These are phyloP conservation scores for Botrytis fragariae DNA, from an alignment of 2,329 filamentous ascomycete species.

Conservation along the genomic window DNA sequence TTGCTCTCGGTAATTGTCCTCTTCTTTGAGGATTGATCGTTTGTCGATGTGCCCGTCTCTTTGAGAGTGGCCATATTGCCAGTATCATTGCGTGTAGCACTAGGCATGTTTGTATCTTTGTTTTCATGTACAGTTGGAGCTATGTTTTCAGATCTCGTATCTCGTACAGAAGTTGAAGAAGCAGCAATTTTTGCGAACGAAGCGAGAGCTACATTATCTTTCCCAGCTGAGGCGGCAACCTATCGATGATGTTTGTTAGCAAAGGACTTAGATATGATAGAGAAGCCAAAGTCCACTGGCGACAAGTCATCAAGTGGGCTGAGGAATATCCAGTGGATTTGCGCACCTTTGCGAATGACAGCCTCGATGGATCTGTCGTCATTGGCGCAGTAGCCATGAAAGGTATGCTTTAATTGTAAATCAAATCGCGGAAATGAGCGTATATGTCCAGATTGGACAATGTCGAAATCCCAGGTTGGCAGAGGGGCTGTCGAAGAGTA, in stretches of 20 bases:
- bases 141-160: slow-evolving; percentile 33
- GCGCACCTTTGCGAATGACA: slow-evolving; percentile 75
- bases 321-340: slow-evolving; percentile 9
- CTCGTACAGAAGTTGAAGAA: slow-evolving; percentile 35
- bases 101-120: slow-evolving; percentile 17
- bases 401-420: slow-evolving; percentile 22
- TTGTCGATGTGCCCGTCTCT: slow-evolving; percentile 30
- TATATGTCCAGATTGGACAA: slow-evolving; percentile 36
- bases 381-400: slow-evolving; percentile 49
- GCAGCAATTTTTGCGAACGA: slow-evolving; percentile 36
- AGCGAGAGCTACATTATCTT: slow-evolving; percentile 40
- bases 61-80: slow-evolving; percentile 10
- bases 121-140: slow-evolving; percentile 21
- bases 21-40: slow-evolving; percentile 3
- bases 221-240: slow-evolving; percentile 50
- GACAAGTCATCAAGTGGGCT: slow-evolving; percentile 5
- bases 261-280: background rate
- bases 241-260: slow-evolving; percentile 31
- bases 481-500: slow-evolving; percentile 31
- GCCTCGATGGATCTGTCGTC: slow-evolving; percentile 52
- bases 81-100: slow-evolving; percentile 19
- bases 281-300: background rate
- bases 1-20: slow-evolving; percentile 8
- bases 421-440: slow-evolving; percentile 33
- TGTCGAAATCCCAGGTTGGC: slow-evolving; percentile 37